phyloP scores from a whole-genome alignment of 2,329 filamentous ascomycete genomes.

The Exophiala spinifera region DNA sequence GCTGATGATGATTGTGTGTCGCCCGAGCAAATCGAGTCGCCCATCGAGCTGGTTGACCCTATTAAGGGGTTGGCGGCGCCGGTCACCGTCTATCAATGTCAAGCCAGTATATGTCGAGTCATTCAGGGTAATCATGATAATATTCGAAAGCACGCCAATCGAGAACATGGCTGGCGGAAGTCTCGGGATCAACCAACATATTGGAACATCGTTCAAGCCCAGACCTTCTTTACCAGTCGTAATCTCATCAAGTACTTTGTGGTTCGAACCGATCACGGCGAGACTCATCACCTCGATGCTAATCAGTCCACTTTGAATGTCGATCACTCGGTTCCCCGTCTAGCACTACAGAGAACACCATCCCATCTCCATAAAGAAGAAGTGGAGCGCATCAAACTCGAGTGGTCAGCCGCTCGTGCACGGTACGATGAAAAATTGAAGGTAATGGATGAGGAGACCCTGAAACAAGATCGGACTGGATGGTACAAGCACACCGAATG shows the following conservation, averaged over 20 bases:
- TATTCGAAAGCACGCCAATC: not conserved
- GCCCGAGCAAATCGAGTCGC: too few species aligned
- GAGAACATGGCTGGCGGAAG: not conserved
- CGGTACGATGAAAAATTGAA: too few species aligned
- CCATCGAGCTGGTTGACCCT: not conserved
- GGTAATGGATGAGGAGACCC: too few species aligned
- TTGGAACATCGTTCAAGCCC: not conserved
- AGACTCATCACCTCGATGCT: too few species aligned
- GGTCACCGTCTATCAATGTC: not conserved
- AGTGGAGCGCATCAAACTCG: too few species aligned
- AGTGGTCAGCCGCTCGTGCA: too few species aligned
- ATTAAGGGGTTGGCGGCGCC: not conserved
- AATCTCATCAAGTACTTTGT: not conserved
- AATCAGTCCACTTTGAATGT: too few species aligned
- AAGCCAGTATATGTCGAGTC: not conserved
- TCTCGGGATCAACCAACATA: not conserved
- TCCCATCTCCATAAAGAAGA: too few species aligned
- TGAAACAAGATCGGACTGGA: not conserved
- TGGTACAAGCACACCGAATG: not conserved
- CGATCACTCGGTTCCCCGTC: too few species aligned
- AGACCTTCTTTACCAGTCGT: not conserved
- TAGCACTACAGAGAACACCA: too few species aligned
- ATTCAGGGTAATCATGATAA: not conserved
- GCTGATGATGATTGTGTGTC: too few species aligned
- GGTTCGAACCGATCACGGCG: not conserved